Percentiles rank a stretch among this genome's conserved stretches.
Evolutionary conservation across 352 stramenopile genomes (phyloP).

Genomic region (Phytophthora kernoviae): DNA sequence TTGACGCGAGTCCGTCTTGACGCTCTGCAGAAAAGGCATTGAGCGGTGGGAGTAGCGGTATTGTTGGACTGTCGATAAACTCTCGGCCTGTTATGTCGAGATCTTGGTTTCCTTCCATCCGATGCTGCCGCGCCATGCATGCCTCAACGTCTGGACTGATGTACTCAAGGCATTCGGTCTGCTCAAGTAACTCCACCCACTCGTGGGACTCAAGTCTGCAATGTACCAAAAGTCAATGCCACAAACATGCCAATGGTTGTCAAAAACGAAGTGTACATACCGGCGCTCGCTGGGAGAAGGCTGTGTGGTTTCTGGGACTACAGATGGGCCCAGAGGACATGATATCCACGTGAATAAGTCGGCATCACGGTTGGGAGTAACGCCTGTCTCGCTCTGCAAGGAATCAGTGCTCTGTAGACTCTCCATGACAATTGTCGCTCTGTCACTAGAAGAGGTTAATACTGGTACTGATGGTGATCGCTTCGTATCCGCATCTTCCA

Average conservation of each 20-base stretch:
- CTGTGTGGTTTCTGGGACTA: constrained; percentile 16
- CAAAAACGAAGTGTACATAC: constrained; percentile 12
- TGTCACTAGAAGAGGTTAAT: constrained; percentile 9
- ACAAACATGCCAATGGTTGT: background rate
- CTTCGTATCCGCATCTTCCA: constrained; percentile 16
- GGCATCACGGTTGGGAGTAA: constrained; percentile 29
- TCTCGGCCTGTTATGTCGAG: constrained; percentile 65
- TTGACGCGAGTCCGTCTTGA: constrained; percentile 15
- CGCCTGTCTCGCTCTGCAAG: constrained; percentile 24
- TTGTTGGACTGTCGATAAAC: constrained; percentile 61
- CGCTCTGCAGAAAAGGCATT: constrained; percentile 18
- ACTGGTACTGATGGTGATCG: background rate
- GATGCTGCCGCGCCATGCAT: constrained; percentile 40
- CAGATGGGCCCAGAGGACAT: constrained; percentile 15
- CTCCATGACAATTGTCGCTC: constrained; percentile 12
- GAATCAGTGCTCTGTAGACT: constrained; percentile 13
- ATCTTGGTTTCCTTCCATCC: constrained; percentile 60
- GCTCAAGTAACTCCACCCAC: constrained; percentile 65
- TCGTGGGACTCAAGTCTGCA: constrained; percentile 36
- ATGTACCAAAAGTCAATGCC: constrained; percentile 1
- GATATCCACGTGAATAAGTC: constrained; percentile 21
- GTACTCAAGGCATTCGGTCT: constrained; percentile 54
- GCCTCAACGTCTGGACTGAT: constrained; percentile 66
- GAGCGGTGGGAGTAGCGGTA: constrained; percentile 33
- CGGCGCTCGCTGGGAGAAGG: constrained; percentile 21